Conservation (phyloP, 345 rosid species). For the Corymbia maculata region DNA sequence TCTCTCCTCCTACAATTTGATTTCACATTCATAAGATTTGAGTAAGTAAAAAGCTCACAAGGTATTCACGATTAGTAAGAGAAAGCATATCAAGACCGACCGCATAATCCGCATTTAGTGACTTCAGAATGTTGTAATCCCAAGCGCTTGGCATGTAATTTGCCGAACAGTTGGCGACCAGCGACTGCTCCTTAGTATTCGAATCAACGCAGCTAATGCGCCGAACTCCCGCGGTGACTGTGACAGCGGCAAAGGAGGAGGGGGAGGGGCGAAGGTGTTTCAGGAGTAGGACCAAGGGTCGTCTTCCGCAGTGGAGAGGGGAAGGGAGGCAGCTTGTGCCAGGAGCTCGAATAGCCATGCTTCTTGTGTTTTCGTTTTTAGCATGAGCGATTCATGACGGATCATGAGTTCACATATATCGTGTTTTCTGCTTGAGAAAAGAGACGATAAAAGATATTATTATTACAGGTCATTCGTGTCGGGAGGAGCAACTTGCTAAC, state of each 20-base stretch:
- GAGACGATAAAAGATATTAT: not conserved
- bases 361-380: not conserved
- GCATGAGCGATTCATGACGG: not conserved
- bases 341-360: not conserved
- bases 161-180: not conserved
- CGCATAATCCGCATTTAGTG: fast-evolving
- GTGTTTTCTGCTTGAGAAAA: not conserved
- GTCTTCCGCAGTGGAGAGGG: not conserved
- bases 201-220: not conserved
- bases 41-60: not conserved
- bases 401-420: not conserved
- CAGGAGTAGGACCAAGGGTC: not conserved
- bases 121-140: not conserved
- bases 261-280: not conserved
- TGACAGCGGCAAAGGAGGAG: not conserved
- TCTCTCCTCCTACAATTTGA: not conserved
- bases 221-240: not conserved
- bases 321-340: not conserved
- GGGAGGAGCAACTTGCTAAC: not conserved
- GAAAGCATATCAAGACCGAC: not conserved
- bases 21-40: not conserved
- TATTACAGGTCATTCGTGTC: not conserved
- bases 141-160: slow-evolving; percentile 1
- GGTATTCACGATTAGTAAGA: not conserved
- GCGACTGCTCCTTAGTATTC: not conserved